phyloP scores from a whole-genome alignment of 2,329 filamentous ascomycete species.

The Nigrospora osmanthi region DNA sequence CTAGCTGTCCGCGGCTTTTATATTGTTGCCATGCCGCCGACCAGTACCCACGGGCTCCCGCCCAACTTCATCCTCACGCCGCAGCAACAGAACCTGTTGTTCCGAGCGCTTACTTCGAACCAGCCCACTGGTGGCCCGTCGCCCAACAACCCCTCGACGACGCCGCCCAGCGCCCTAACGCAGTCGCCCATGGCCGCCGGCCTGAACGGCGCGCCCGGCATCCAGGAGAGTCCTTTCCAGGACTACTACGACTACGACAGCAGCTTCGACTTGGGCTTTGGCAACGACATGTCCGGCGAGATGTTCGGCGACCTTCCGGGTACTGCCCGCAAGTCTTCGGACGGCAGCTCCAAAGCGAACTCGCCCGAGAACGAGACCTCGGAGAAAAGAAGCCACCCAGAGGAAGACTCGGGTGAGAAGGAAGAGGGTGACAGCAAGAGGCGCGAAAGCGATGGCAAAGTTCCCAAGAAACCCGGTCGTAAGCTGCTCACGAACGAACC shows the following conservation, averaged over 20 bases:
- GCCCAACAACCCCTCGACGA: constrained; percentile 28
- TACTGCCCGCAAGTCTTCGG: constrained; percentile 20
- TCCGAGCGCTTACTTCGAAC: constrained; percentile 70
- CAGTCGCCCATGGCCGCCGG: constrained; percentile 36
- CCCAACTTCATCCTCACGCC: constrained; percentile 63
- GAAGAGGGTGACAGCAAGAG: constrained; percentile 51
- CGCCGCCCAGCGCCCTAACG: constrained; percentile 42
- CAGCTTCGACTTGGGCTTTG: constrained; percentile 67
- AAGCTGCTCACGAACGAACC: constrained; percentile 93
- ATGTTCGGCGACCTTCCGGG: constrained; percentile 73
- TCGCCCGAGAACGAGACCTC: constrained; percentile 52
- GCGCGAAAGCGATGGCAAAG: constrained; percentile 75
- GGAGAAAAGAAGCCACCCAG: constrained; percentile 67
- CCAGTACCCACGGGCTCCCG: constrained; percentile 33
- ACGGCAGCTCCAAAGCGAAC: constrained; percentile 41
- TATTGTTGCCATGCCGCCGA: constrained; percentile 38
- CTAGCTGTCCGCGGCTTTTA: not conserved
- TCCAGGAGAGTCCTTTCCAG: constrained; percentile 72
- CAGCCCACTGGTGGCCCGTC: constrained; percentile 30
- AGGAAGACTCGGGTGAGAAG: constrained; percentile 60
- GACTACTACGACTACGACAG: constrained; percentile 78
- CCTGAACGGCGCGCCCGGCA: constrained; percentile 36
- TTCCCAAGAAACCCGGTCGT: constrained; percentile 85
- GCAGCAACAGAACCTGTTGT: constrained; percentile 68
- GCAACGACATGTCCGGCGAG: constrained; percentile 44